phyloP scores from a whole-genome alignment of 140 eudicot species.

The Eryngium alpinum region DNA sequence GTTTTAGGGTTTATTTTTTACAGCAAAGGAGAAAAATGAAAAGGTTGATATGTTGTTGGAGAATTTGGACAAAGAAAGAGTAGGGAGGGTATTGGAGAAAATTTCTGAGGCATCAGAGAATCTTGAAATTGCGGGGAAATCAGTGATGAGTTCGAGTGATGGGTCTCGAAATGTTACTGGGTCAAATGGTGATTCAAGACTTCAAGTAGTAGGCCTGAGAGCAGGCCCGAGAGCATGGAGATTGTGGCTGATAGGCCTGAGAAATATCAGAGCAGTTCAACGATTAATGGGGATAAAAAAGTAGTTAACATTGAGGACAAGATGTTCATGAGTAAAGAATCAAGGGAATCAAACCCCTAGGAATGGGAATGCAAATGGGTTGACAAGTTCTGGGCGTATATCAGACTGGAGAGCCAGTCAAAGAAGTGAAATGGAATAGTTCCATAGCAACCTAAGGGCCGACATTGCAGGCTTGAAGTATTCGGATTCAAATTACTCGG shows the following conservation, averaged over 20 bases:
- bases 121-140: slow-evolving; percentile 28
- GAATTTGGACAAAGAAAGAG: slow-evolving; percentile 60
- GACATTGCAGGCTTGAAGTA: slow-evolving; percentile 26
- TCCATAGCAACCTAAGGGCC: slow-evolving; percentile 26
- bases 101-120: slow-evolving; percentile 34
- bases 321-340: slow-evolving; percentile 23
- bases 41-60: slow-evolving; percentile 45
- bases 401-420: slow-evolving; percentile 34
- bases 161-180: slow-evolving; percentile 44
- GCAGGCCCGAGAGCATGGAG: slow-evolving; percentile 19
- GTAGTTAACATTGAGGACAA: slow-evolving; percentile 19
- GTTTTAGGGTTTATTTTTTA: slow-evolving; percentile 25
- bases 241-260: slow-evolving; percentile 15
- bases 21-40: slow-evolving; percentile 54
- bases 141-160: slow-evolving; percentile 36
- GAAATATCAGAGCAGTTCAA: slow-evolving; percentile 18
- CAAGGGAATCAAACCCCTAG: slow-evolving; percentile 33
- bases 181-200: slow-evolving; percentile 44
- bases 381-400: slow-evolving; percentile 32
- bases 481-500: slow-evolving; percentile 20
- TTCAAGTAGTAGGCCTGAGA: slow-evolving; percentile 26
- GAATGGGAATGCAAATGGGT: slow-evolving; percentile 26
- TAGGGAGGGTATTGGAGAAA: slow-evolving; percentile 30
- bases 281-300: slow-evolving; percentile 16
- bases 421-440: slow-evolving; percentile 23